Evolutionary conservation across 1,139 yeast genomes (phyloP), one percentile per base, ranked within the genome.

Genomic region (Saccharomyces hybrid): DNA sequence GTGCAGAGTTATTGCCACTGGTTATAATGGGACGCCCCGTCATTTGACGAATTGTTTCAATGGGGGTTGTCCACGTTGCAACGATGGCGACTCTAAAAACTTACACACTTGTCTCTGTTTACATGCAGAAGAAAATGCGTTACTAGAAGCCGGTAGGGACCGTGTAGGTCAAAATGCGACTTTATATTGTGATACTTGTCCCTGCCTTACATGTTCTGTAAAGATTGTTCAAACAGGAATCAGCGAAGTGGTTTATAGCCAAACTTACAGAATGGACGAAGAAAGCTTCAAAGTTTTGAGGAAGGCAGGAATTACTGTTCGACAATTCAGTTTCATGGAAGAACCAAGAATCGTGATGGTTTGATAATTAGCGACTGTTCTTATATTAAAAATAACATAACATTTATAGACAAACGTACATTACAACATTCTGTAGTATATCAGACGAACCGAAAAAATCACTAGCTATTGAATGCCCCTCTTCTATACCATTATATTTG

Each of bases 111-210:
- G 99, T 70, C 73, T 93, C 52, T 93, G 99, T 69, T 73, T 93
- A 46, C 99, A 93, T 69, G 99, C 99, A 0, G 99, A 93, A 67
- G 99, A 93, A 64, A 93, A 95, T 69, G 99, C 99, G 0, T 74
- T 93, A 47, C 72, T 95, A 52, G 99, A 93, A 68, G 88, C 97
- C 9, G 99, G 99, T 1, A 77, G 97, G 59, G 96, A 88, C 60
- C 75, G 99, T 56, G 81, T 90, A 20, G 85, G 88, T n/a, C 64
- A 68, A 3, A 71, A 71, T 42, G 79, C 85, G 2, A 84, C 82
- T 0, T 72, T 93, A 55, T 93, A 93, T 70, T 95, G 99, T 71
- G 93, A 93, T 68, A 93, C 99, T 0, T 93, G 98, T 66, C 99
- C 99, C 0, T 95, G 99, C 68, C 75, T 93, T 57, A 95, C 99